Conservation (phyloP, 306 rosid species). For the Fragaria ananassa region DNA sequence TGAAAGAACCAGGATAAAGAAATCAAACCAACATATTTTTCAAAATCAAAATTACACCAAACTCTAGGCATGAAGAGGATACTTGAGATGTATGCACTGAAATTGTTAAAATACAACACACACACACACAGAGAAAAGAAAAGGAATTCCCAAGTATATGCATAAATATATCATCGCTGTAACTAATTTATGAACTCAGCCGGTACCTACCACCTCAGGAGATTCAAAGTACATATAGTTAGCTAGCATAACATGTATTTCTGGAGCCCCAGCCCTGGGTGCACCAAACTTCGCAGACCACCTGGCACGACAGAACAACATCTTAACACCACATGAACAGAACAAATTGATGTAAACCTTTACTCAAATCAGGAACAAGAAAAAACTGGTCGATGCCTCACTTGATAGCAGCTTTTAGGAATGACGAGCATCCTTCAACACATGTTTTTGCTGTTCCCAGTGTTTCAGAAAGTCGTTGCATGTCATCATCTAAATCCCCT, state of each 20-base stretch:
- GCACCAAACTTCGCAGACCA: constrained; percentile 91
- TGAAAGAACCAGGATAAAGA: background rate
- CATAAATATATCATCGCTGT: background rate
- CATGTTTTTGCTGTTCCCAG: constrained; percentile 78
- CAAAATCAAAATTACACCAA: background rate
- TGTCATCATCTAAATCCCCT: constrained; percentile 64
- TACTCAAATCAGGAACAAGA: constrained; percentile 4
- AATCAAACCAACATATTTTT: background rate
- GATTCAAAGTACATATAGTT: constrained; percentile 85
- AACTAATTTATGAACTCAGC: background rate
- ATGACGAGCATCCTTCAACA: constrained; percentile 88
- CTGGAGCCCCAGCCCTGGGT: constrained; percentile 65
- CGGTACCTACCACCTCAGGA: constrained; percentile 76
- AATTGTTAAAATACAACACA: background rate
- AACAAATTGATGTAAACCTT: background rate
- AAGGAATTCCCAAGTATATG: background rate
- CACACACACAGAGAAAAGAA: background rate
- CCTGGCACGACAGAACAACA: constrained; percentile 34
- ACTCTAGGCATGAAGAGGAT: background rate
- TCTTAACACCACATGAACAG: background rate
- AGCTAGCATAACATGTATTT: constrained; percentile 81
- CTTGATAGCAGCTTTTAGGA: constrained; percentile 88
- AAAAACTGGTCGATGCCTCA: constrained; percentile 30
- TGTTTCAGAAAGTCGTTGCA: constrained; percentile 77
- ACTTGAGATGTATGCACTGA: background rate